phyloP scores from a whole-genome alignment of 805 yeast genomes.

The Pichia manshurica region DNA sequence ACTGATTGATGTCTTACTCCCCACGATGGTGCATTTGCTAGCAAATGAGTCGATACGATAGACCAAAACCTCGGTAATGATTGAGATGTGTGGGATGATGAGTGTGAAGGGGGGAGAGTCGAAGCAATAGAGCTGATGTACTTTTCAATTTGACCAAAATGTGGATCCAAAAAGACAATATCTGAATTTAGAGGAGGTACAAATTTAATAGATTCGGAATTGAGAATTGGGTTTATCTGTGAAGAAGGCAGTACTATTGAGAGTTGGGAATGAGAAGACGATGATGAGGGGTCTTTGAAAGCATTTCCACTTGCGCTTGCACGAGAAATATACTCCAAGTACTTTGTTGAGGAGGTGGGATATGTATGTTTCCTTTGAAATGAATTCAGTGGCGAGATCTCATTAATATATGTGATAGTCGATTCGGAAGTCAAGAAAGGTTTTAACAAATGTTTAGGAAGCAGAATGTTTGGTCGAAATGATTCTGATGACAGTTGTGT shows the following conservation, averaged over 20 bases:
- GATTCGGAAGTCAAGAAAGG: slow-evolving; percentile 11
- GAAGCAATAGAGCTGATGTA: slow-evolving; percentile 11
- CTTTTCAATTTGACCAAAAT: slow-evolving; percentile 17
- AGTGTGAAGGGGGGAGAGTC: background rate
- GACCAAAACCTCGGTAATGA: slow-evolving; percentile 21
- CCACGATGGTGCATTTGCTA: slow-evolving; percentile 16
- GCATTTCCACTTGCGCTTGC: background rate
- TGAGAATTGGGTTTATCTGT: slow-evolving; percentile 2
- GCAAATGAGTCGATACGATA: slow-evolving; percentile 19
- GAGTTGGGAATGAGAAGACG: background rate
- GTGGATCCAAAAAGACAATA: slow-evolving; percentile 24
- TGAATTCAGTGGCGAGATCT: slow-evolving; percentile 11
- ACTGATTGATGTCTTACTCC: slow-evolving; percentile 20
- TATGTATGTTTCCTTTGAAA: slow-evolving; percentile 7
- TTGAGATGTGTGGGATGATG: background rate
- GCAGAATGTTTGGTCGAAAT: slow-evolving; percentile 3
- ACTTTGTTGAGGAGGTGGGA: slow-evolving; percentile 3
- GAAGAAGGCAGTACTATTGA: slow-evolving; percentile 8
- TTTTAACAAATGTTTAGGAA: slow-evolving; percentile 10
- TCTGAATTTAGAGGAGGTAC: slow-evolving; percentile 17
- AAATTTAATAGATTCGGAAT: background rate
- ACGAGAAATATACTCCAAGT: background rate
- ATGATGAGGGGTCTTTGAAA: background rate
- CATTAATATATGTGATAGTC: slow-evolving; percentile 13
- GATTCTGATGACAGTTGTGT: slow-evolving; percentile 6